Evolutionary conservation across 2,329 filamentous ascomycete genomes (phyloP).

Genomic region (Aspergillus ibericus): DNA sequence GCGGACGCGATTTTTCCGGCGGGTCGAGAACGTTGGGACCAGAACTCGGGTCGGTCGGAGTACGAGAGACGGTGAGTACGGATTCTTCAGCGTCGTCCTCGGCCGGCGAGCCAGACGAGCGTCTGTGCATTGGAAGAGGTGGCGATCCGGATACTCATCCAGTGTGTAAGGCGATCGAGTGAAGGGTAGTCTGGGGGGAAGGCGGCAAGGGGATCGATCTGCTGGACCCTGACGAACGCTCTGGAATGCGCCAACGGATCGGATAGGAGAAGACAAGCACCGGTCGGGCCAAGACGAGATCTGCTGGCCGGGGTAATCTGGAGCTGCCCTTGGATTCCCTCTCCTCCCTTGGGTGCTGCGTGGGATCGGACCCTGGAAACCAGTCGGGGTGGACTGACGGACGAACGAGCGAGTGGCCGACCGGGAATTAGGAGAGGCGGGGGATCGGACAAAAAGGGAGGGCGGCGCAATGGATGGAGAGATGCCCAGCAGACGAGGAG

Average conservation of each 20-base stretch:
- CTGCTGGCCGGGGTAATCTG: background rate
- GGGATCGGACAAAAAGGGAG: background rate
- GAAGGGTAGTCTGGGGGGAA: background rate
- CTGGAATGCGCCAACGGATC: constrained; percentile 17
- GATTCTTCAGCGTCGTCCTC: constrained; percentile 44
- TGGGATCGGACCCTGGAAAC: background rate
- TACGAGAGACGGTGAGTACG: constrained; percentile 28
- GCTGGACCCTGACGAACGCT: constrained; percentile 13
- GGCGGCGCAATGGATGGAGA: background rate
- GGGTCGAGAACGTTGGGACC: constrained; percentile 31
- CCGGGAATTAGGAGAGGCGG: constrained; percentile 1
- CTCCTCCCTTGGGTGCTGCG: background rate
- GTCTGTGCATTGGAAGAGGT: constrained; percentile 47
- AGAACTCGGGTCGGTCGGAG: constrained; percentile 33
- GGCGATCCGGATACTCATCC: constrained; percentile 38
- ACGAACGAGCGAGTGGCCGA: constrained; percentile 8
- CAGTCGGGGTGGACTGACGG: background rate
- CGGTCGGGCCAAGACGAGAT: background rate
- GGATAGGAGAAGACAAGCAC: background rate
- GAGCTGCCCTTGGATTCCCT: background rate
- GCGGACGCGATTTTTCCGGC: constrained; percentile 34
- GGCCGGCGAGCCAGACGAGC: constrained; percentile 45
- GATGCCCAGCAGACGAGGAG: background rate
- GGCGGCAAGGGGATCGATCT: constrained; percentile 13
- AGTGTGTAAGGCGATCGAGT: constrained; percentile 23